These are phyloP conservation scores for Plasmopara viticola DNA, from an alignment of 352 stramenopile genomes.

Conservation along the genomic window DNA sequence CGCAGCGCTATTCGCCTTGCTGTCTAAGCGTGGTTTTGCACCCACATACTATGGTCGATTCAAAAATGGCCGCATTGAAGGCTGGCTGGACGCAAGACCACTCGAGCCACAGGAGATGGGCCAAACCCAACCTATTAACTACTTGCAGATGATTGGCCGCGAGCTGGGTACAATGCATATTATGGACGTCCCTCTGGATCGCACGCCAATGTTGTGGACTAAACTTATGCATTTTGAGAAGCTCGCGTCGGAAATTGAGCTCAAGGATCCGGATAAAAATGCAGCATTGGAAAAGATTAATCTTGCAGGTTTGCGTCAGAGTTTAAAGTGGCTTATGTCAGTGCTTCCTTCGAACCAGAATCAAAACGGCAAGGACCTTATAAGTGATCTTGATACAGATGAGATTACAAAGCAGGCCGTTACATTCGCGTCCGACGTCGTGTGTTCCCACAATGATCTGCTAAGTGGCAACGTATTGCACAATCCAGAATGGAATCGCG, in stretches of 20 bases:
- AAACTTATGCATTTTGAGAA: slow-evolving; percentile 81
- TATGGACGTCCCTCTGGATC: slow-evolving; percentile 68
- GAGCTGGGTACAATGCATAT: slow-evolving; percentile 86
- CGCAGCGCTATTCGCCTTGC: slow-evolving; percentile 74
- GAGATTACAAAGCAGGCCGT: slow-evolving; percentile 73
- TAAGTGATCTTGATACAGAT: slow-evolving; percentile 46
- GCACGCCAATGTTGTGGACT: slow-evolving; percentile 61
- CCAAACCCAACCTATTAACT: slow-evolving; percentile 63
- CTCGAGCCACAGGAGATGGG: slow-evolving; percentile 88
- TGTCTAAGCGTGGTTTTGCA: slow-evolving; percentile 79
- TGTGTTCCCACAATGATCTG: slow-evolving; percentile 93
- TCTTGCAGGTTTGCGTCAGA: slow-evolving; percentile 44
- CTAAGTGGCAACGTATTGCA: slow-evolving; percentile 85
- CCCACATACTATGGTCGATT: slow-evolving; percentile 89
- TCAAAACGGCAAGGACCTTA: slow-evolving; percentile 47
- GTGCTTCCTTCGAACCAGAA: slow-evolving; percentile 75
- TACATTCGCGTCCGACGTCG: slow-evolving; percentile 69
- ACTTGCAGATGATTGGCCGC: slow-evolving; percentile 78
- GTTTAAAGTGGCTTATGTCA: slow-evolving; percentile 78
- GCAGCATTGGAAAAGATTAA: slow-evolving; percentile 56
- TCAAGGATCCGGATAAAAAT: slow-evolving; percentile 56
- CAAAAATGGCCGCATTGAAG: slow-evolving; percentile 89
- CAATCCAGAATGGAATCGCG: slow-evolving; percentile 65
- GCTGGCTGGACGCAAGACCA: slow-evolving; percentile 75
- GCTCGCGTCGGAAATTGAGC: slow-evolving; percentile 53